Percentiles rank a stretch among this genome's conserved stretches.
Conservation (phyloP, 2,329 filamentous ascomycete species). For the Fusarium subglutinans region DNA sequence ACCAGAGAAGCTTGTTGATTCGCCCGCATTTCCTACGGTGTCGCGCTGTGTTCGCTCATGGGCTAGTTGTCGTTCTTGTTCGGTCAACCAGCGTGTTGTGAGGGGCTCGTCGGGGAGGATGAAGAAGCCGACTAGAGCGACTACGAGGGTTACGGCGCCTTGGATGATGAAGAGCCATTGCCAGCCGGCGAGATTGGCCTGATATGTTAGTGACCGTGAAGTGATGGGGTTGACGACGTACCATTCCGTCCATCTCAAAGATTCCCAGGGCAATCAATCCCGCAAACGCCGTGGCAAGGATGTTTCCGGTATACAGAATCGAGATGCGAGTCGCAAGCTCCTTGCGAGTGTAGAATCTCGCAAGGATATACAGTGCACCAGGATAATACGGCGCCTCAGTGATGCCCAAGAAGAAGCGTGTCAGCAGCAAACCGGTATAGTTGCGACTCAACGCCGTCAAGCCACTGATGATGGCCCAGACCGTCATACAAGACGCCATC, state of each 20-base stretch:
- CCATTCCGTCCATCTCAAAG: conserved; percentile 45
- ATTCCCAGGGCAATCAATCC: conserved; percentile 56
- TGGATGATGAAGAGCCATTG: conserved; percentile 71
- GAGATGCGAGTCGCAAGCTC: conserved; percentile 54
- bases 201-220: neutral
- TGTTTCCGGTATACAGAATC: conserved; percentile 55
- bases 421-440: conserved; percentile 58
- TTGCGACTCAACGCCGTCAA: conserved; percentile 56
- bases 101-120: conserved; percentile 50
- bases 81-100: conserved; percentile 53
- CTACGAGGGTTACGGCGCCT: conserved; percentile 53
- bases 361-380: conserved; percentile 54
- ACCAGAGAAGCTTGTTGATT: conserved; percentile 54
- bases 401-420: conserved; percentile 54
- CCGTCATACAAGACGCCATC: conserved; percentile 53
- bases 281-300: conserved; percentile 50
- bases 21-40: conserved; percentile 53
- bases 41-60: conserved; percentile 54
- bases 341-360: conserved; percentile 64
- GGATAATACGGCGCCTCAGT: conserved; percentile 53
- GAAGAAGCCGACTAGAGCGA: conserved; percentile 39
- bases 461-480: conserved; percentile 58
- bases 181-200: conserved; percentile 41
- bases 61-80: conserved; percentile 54
- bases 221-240: neutral